Evolutionary conservation across 2,329 filamentous ascomycete species (phyloP), one percentile per base, ranked within the genome.

Genomic region (Diaporthe helianthi): DNA sequence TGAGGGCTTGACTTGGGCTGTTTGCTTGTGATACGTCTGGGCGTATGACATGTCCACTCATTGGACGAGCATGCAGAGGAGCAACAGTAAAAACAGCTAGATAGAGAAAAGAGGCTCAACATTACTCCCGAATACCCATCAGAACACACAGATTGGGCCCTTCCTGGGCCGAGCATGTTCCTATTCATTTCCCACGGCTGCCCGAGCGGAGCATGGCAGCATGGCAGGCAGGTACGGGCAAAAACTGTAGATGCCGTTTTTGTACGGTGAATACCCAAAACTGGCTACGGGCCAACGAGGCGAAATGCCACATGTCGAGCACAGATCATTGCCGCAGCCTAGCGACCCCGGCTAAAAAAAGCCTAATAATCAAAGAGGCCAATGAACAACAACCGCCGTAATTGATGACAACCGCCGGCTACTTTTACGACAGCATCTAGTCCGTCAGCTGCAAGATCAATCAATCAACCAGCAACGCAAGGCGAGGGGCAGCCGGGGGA

Each of bases 121-220:
- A 9, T 0, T 29, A 17, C 2, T 44, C 8, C 15, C 8, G 15
- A 44, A 9, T 9, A 29, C 36, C 7, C 36, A 44, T 26, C 24
- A 44, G 10, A 17, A 58, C 8, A 12, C 29, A 13, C 24, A 60
- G 10, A 24, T 26, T 44, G 36, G 54, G 36, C 36, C 41, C 6
- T 5, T 13, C 15, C 19, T 54, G 38, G 38, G 4, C 55, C 31
- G 55, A 15, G 38, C 38, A 17, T 47, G 13, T 63, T 63, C 65
- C 58, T 47, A 9, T 63, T 63, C 65, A 67, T 29, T 15, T 64
- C 49, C 53, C 22, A 64, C 55, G 7, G 65, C 38, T 70, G 69
- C 69, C 69, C 69, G 68, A 70, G 69, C 69, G 65, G 69, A 68
- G 36, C 36, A 38, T 15, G 36, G 36, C n/a, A n/a, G 68, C 41